Evolutionary conservation across 345 rosid species (phyloP).

Genomic region (Microcos paniculata): DNA sequence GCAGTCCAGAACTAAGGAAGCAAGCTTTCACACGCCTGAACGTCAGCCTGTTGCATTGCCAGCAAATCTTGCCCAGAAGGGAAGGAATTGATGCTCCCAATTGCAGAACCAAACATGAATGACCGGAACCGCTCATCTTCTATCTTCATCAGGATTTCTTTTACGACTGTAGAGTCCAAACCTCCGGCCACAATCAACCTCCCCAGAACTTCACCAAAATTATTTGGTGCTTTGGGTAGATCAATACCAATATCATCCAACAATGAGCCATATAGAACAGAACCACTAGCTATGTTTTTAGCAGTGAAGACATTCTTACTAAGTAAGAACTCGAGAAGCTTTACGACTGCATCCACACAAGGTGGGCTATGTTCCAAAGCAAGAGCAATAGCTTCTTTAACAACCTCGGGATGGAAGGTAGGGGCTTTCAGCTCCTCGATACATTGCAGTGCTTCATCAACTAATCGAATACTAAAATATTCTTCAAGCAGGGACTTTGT

Average conservation of each 20-base stretch:
- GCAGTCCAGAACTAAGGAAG: slow-evolving; percentile 24
- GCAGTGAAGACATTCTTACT: slow-evolving; percentile 50
- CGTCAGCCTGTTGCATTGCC: slow-evolving; percentile 27
- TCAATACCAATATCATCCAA: slow-evolving; percentile 85
- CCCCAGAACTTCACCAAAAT: slow-evolving; percentile 75
- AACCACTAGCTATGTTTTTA: slow-evolving; percentile 58
- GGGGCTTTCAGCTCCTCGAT: slow-evolving; percentile 64
- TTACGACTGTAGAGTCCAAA: slow-evolving; percentile 54
- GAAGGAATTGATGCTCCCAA: slow-evolving; percentile 23
- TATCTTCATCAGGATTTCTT: slow-evolving; percentile 54
- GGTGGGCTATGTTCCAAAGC: slow-evolving; percentile 67
- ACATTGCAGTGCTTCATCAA: slow-evolving; percentile 67
- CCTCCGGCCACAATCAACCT: slow-evolving; percentile 46
- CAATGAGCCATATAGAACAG: slow-evolving; percentile 48
- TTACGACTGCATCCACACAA: slow-evolving; percentile 36
- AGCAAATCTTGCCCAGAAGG: slow-evolving; percentile 32
- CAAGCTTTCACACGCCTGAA: slow-evolving; percentile 38
- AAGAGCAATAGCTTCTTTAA: slow-evolving; percentile 63
- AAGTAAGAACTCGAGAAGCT: slow-evolving; percentile 33
- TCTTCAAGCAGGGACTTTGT: slow-evolving; percentile 64
- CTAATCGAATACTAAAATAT: slow-evolving; percentile 47
- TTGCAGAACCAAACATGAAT: slow-evolving; percentile 26
- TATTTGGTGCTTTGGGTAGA: slow-evolving; percentile 71
- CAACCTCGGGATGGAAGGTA: slow-evolving; percentile 57
- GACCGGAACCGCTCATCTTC: slow-evolving; percentile 59